A percentile compares a stretch with the other conserved stretches of the same genome.
phyloP scores from a whole-genome alignment of 1,284 basidiomycete species.

The Cryptococcus hybrid region DNA sequence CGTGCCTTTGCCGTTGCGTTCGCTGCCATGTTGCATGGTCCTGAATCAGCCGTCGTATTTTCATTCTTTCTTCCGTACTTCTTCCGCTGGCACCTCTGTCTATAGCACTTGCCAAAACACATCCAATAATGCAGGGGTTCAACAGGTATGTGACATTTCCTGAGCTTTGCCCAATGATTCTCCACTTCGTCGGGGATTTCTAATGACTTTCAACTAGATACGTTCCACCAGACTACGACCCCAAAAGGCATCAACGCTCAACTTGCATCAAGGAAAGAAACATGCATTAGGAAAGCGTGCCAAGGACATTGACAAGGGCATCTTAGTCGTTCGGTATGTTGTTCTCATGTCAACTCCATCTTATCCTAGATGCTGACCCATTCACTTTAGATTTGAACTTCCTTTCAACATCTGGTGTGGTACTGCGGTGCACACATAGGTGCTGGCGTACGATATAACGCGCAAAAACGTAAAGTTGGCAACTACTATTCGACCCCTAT shows the following conservation, averaged over 20 bases:
- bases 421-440: constrained; percentile 78
- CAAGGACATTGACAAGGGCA: constrained; percentile 83
- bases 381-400: constrained; percentile 63
- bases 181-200: not conserved
- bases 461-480: constrained; percentile 96
- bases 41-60: too few relatives aligned
- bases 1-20: too few relatives aligned
- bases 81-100: too few relatives aligned
- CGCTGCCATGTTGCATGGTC: too few relatives aligned
- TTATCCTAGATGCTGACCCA: not conserved
- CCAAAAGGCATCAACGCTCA: constrained; percentile 76
- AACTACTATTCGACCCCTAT: constrained; percentile 93
- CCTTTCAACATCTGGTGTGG: constrained; percentile 98
- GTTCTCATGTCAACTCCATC: not conserved
- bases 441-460: constrained; percentile 97
- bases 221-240: constrained; percentile 90
- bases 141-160: constrained; percentile 10
- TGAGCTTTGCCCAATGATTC: not conserved
- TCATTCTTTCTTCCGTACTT: too few relatives aligned
- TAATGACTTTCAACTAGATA: constrained; percentile 56
- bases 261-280: constrained; percentile 72
- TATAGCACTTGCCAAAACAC: too few relatives aligned
- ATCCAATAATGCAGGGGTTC: constrained; percentile 23
- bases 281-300: constrained; percentile 92
- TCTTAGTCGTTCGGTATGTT: constrained; percentile 72